phyloP scores from a whole-genome alignment of 2,329 filamentous ascomycete species.

The Monosporascus sp. region DNA sequence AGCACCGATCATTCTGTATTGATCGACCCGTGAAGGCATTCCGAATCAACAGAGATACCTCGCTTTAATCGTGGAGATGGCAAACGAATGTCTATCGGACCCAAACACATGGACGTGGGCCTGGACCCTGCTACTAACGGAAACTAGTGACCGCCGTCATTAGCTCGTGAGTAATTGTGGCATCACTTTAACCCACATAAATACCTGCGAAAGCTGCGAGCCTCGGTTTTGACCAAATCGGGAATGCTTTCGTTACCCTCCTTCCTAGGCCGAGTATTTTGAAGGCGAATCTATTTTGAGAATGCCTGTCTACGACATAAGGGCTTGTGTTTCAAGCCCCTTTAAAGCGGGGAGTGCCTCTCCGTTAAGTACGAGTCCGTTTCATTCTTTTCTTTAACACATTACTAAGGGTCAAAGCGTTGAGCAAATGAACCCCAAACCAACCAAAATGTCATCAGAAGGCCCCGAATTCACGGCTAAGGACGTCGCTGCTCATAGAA shows the following conservation, averaged over 20 bases:
- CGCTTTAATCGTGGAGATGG: too few species aligned
- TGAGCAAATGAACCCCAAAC: background rate
- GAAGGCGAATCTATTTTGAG: background rate
- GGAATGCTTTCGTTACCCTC: background rate
- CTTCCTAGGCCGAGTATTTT: background rate
- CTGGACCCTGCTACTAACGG: too few species aligned
- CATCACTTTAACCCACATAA: background rate
- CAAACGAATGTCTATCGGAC: too few species aligned
- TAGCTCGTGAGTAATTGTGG: background rate
- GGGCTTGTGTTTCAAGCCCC: background rate
- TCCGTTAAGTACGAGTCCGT: background rate
- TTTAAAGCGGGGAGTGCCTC: background rate
- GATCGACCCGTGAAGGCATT: too few species aligned
- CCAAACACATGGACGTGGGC: too few species aligned
- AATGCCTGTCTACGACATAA: background rate
- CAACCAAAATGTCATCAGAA: slow-evolving; percentile 12
- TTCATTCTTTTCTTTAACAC: background rate
- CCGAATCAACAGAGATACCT: too few species aligned
- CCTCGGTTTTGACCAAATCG: background rate
- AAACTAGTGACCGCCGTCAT: too few species aligned
- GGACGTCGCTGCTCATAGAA: slow-evolving; percentile 47
- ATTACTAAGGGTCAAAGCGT: background rate
- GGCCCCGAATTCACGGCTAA: slow-evolving; percentile 27
- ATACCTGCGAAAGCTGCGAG: background rate
- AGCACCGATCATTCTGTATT: too few species aligned